These are phyloP conservation scores for Epichloe sp. DNA, from an alignment of 2,329 filamentous ascomycete genomes.

Conservation along the genomic window DNA sequence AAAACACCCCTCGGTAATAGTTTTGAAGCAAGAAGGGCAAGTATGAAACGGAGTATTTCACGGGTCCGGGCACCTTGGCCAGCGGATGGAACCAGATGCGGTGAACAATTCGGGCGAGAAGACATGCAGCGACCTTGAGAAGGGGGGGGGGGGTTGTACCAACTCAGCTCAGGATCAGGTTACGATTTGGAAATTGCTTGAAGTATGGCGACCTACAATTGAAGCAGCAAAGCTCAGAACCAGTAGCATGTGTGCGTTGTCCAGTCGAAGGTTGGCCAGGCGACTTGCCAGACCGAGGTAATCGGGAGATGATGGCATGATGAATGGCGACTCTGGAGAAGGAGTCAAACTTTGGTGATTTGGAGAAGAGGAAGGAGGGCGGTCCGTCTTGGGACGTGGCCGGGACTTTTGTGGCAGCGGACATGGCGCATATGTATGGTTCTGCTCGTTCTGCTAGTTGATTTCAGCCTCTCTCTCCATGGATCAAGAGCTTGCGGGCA, in stretches of 20 bases:
- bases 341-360: too few relatives aligned
- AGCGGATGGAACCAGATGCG: constrained; percentile 19
- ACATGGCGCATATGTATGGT: too few relatives aligned
- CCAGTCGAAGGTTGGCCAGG: neutral
- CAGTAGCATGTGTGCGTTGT: neutral
- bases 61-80: constrained; percentile 16
- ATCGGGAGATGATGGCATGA: neutral
- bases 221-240: neutral
- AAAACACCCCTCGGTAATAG: constrained; percentile 9
- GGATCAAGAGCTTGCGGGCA: too few relatives aligned
- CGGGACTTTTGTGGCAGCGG: too few relatives aligned
- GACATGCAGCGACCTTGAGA: constrained; percentile 4
- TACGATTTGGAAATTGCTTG: neutral
- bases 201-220: neutral
- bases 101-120: constrained; percentile 8
- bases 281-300: neutral
- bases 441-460: too few relatives aligned
- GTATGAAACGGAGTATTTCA: constrained; percentile 10
- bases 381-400: too few relatives aligned
- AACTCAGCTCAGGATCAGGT: neutral
- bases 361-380: too few relatives aligned
- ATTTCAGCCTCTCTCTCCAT: too few relatives aligned
- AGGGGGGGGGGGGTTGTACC: too few relatives aligned
- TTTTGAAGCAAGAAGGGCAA: constrained; percentile 10
- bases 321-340: neutral